Evolutionary conservation across 78 protist genomes (phyloP).

Genomic region (Pigoraptor vietnamica): DNA sequence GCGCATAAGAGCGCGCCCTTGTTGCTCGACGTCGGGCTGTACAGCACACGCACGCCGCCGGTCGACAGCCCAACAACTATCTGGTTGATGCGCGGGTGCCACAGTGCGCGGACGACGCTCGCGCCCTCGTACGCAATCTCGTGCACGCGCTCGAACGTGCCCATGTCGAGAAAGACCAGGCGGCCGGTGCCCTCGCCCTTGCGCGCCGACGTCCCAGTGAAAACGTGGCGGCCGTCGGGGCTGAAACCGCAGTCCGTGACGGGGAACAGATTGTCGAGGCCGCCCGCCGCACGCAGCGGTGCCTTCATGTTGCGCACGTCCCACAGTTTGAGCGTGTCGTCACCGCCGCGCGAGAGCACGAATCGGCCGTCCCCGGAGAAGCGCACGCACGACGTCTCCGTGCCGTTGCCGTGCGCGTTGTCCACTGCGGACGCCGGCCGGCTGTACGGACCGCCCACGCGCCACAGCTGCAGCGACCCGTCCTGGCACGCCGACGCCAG

Average conservation of each 20-base stretch:
- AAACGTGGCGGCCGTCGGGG: conserved; percentile 42
- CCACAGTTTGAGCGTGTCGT: conserved; percentile 59
- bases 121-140: conserved; percentile 4
- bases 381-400: conserved; percentile 20
- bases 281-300: conserved; percentile 22
- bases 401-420: conserved; percentile 42
- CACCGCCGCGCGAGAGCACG: conserved; percentile 26
- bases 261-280: neutral
- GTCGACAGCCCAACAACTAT: conserved; percentile 54
- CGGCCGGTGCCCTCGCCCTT: conserved; percentile 18
- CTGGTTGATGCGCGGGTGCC: conserved; percentile 71
- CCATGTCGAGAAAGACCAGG: conserved; percentile 18
- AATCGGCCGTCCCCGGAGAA: conserved; percentile 32
- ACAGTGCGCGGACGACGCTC: conserved; percentile 21
- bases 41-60: conserved; percentile 14
- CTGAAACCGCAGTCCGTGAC: conserved; percentile 38
- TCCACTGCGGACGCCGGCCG: neutral
- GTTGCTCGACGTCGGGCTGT: neutral
- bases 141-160: neutral
- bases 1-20: conserved; percentile 26
- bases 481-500: conserved; percentile 41
- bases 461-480: conserved; percentile 16
- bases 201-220: conserved; percentile 53
- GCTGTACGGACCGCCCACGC: neutral
- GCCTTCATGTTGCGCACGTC: conserved; percentile 34